phyloP scores from a whole-genome alignment of 2,329 filamentous ascomycete genomes.

The Helotiales sp. region DNA sequence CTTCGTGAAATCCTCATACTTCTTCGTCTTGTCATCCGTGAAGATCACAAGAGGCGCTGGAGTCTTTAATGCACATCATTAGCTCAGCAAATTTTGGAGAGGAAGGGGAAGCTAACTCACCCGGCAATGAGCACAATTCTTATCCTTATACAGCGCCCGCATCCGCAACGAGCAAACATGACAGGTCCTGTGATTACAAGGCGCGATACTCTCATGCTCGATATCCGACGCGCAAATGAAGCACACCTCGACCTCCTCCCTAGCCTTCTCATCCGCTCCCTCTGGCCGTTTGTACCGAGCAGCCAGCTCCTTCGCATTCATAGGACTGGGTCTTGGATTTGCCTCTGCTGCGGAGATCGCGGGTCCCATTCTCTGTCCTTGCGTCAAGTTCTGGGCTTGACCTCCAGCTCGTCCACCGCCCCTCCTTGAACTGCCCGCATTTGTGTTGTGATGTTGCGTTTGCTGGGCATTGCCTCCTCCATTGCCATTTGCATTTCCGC shows the following conservation, averaged over 20 bases:
- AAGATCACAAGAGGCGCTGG: constrained; percentile 86
- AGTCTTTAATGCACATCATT: constrained; percentile 53
- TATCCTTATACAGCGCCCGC: constrained; percentile 93
- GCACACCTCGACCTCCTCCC: constrained; percentile 77
- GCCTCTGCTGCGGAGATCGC: constrained; percentile 2
- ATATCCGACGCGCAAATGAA: constrained; percentile 96
- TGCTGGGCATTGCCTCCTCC: constrained; percentile 1
- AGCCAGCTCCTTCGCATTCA: constrained; percentile 30
- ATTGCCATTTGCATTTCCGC: constrained; percentile 11
- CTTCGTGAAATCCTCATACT: constrained; percentile 80
- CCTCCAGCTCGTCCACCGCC: constrained; percentile 13
- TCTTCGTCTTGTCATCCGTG: constrained; percentile 81
- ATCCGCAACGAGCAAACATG: constrained; percentile 93
- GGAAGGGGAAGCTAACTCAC: constrained; percentile 57
- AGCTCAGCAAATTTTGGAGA: constrained; percentile 41
- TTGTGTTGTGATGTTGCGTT: neutral
- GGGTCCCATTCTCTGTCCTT: constrained; percentile 14
- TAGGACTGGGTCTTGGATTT: constrained; percentile 14
- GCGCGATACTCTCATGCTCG: constrained; percentile 84
- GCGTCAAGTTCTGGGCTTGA: neutral
- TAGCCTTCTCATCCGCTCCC: constrained; percentile 27
- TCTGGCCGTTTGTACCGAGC: constrained; percentile 25
- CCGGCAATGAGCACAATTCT: constrained; percentile 94
- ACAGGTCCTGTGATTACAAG: constrained; percentile 95
- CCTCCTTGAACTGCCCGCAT: constrained; percentile 1